Evolutionary conservation across 2,329 filamentous ascomycete genomes (phyloP).

Genomic region (Nigrograna mackinnonii): DNA sequence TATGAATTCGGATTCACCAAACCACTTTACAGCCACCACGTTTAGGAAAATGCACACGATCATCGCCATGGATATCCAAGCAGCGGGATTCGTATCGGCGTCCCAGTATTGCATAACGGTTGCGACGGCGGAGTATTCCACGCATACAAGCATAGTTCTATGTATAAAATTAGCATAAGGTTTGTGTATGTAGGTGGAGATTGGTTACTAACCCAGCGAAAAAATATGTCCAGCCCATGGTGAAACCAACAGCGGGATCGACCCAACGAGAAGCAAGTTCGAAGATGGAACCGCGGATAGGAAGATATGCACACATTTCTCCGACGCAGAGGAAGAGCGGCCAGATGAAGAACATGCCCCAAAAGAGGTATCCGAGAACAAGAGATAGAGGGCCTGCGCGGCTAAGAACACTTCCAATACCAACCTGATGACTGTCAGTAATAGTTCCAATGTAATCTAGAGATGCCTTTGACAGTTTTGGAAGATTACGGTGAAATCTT

Average conservation of each 20-base stretch:
- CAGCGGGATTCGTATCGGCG: neutral
- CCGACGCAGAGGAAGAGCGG: conserved; percentile 68
- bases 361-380: conserved; percentile 71
- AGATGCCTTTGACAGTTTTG: too few species aligned
- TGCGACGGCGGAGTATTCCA: neutral
- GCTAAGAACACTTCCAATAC: conserved; percentile 52
- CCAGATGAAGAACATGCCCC: conserved; percentile 20
- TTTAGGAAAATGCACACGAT: neutral
- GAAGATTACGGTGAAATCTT: too few species aligned
- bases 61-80: neutral
- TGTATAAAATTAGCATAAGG: too few species aligned
- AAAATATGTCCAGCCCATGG: conserved; percentile 66
- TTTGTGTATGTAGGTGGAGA: too few species aligned
- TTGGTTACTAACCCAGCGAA: too few species aligned
- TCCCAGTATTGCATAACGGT: neutral
- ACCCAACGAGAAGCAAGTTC: conserved; percentile 77
- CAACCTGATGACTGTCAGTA: too few species aligned
- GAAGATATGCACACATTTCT: conserved; percentile 81
- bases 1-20: conserved; percentile 64
- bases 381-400: conserved; percentile 60
- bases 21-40: conserved; percentile 39
- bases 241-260: conserved; percentile 77
- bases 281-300: conserved; percentile 74
- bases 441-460: too few species aligned
- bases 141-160: conserved; percentile 64